phyloP scores from a whole-genome alignment of 495 filamentous ascomycete genomes.

The Glutinoglossum americanum region DNA sequence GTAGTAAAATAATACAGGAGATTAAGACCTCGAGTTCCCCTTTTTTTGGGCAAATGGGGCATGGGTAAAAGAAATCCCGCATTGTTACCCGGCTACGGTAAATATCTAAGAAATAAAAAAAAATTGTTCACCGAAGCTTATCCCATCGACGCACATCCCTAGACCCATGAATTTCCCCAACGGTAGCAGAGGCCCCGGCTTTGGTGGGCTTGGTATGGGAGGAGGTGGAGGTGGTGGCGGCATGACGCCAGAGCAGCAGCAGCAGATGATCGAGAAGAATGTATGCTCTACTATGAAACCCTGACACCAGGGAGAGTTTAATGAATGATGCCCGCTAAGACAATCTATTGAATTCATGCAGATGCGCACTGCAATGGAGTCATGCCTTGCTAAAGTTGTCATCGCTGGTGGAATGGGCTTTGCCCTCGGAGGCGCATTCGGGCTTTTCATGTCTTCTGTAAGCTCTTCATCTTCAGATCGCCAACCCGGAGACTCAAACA shows the following conservation, averaged over 20 bases:
- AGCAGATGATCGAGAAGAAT: slow-evolving; percentile 31
- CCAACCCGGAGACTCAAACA: slow-evolving; percentile 6
- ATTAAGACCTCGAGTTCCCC: neutral
- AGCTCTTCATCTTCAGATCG: neutral
- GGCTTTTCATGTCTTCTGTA: slow-evolving; percentile 68
- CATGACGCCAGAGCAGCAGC: slow-evolving; percentile 22
- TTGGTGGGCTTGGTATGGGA: slow-evolving; percentile 1
- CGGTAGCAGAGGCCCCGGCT: neutral
- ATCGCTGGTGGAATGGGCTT: slow-evolving; percentile 76
- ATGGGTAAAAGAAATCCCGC: neutral
- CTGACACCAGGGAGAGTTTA: neutral
- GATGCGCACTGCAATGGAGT: slow-evolving; percentile 75
- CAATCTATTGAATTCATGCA: slow-evolving; percentile 11
- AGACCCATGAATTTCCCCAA: slow-evolving; percentile 1
- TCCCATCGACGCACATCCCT: neutral
- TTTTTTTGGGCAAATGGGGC: too few relatives aligned
- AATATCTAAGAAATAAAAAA: neutral
- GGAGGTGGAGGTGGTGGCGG: neutral
- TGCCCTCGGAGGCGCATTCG: slow-evolving; percentile 76
- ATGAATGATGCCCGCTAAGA: neutral
- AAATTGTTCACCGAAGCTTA: neutral
- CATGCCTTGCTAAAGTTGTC: slow-evolving; percentile 62
- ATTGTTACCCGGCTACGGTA: neutral
- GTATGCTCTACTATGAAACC: slow-evolving; percentile 14
- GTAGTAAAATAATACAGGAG: neutral